Conservation (phyloP, 2,329 filamentous ascomycete species). For the Penicillium nordicum region DNA sequence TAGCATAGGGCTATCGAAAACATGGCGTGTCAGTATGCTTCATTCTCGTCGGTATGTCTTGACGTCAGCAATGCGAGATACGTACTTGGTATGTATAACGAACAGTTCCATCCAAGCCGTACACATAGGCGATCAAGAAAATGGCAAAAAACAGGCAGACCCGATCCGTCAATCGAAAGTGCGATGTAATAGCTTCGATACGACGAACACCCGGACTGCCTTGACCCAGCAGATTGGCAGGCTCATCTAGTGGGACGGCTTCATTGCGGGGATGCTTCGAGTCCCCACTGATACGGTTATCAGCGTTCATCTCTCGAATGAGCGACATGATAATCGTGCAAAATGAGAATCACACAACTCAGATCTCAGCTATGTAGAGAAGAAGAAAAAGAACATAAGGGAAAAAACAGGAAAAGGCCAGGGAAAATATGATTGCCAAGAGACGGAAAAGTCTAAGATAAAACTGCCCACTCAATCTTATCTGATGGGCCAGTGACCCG, state of each 20-base stretch:
- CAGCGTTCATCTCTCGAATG: background rate
- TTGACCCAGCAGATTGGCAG: constrained; percentile 9
- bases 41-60: background rate
- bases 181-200: constrained; percentile 55
- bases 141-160: constrained; percentile 58
- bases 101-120: constrained; percentile 58
- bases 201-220: constrained; percentile 55
- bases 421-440: background rate
- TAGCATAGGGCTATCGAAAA: constrained; percentile 50
- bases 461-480: constrained; percentile 1
- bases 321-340: background rate
- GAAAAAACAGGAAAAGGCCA: background rate
- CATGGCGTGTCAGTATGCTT: constrained; percentile 1
- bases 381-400: background rate
- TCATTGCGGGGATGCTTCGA: constrained; percentile 6
- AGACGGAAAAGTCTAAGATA: background rate
- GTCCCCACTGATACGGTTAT: background rate
- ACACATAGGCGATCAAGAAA: constrained; percentile 63
- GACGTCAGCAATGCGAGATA: background rate
- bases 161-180: constrained; percentile 53
- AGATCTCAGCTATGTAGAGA: background rate
- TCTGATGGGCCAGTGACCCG: background rate
- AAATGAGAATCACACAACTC: background rate
- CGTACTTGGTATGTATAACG: constrained; percentile 49
- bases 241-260: background rate